phyloP scores from a whole-genome alignment of 768 basidiomycete genomes.

The Naematelia encephala region DNA sequence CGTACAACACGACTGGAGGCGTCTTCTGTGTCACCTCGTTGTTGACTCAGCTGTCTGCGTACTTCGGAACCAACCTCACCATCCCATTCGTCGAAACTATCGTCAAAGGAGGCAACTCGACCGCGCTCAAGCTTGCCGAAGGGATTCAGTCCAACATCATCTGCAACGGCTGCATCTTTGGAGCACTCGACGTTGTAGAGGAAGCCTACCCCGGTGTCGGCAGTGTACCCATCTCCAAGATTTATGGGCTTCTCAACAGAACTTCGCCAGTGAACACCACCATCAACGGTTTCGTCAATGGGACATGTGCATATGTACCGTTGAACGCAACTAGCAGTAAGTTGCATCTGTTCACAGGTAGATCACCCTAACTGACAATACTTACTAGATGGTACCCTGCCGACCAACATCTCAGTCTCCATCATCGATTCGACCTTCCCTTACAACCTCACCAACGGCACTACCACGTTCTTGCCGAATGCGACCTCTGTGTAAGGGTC shows the following conservation, averaged over 20 bases:
- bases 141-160: constrained; percentile 18
- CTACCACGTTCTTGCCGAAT: neutral
- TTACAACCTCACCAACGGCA: constrained; percentile 10
- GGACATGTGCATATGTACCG: constrained; percentile 20
- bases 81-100: constrained; percentile 23
- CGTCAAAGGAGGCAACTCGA: constrained; percentile 25
- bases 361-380: too few species aligned
- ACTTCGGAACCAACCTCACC: constrained; percentile 34
- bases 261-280: constrained; percentile 15
- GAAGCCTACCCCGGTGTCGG: constrained; percentile 20
- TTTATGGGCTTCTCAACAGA: constrained; percentile 6
- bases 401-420: constrained; percentile 32
- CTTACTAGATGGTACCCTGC: constrained; percentile 31
- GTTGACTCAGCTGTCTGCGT: constrained; percentile 26
- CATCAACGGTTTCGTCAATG: constrained; percentile 16
- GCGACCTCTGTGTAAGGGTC: too few species aligned
- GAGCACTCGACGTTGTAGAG: constrained; percentile 29
- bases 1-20: constrained; percentile 30
- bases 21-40: constrained; percentile 34
- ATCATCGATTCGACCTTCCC: constrained; percentile 35
- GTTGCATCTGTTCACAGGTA: too few species aligned
- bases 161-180: constrained; percentile 41
- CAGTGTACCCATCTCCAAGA: constrained; percentile 9
- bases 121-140: constrained; percentile 20
- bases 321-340: constrained; percentile 27